Conservation (phyloP, 805 yeast genomes). For the Wickerhamomyces rabaulensis region DNA sequence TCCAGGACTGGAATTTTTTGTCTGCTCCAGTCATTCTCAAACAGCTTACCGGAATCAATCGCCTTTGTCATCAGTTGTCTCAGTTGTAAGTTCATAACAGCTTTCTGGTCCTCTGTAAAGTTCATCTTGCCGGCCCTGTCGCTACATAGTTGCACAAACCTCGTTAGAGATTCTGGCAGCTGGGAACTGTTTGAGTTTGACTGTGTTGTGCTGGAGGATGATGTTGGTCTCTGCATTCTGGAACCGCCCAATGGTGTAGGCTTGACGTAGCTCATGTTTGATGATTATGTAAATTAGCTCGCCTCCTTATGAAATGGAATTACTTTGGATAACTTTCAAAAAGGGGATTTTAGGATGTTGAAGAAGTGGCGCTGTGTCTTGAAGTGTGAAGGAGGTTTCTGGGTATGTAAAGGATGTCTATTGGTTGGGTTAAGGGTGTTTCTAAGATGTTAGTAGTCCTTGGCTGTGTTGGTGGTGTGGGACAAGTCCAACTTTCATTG, state of each 20-base stretch:
- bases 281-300: not conserved
- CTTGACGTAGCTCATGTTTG: conserved; percentile 6
- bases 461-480: not conserved
- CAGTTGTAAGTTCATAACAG: conserved; percentile 21
- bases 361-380: not conserved
- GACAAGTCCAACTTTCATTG: not conserved
- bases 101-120: conserved; percentile 2
- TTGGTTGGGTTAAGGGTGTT: too few relatives aligned
- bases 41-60: conserved; percentile 16
- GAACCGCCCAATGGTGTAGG: conserved; percentile 8
- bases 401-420: too few relatives aligned
- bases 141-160: not conserved
- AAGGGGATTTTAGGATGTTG: not conserved
- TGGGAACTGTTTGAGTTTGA: not conserved
- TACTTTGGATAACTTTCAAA: not conserved
- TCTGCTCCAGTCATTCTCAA: conserved; percentile 24
- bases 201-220: not conserved
- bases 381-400: too few relatives aligned
- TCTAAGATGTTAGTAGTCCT: not conserved
- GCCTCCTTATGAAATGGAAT: not conserved
- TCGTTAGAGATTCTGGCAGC: not conserved
- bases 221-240: not conserved
- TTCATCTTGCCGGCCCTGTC: not conserved
- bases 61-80: conserved; percentile 24
- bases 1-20: conserved; percentile 22